Evolutionary conservation across 1,284 basidiomycete species (phyloP).

Genomic region (Leucoagaricus sp.): DNA sequence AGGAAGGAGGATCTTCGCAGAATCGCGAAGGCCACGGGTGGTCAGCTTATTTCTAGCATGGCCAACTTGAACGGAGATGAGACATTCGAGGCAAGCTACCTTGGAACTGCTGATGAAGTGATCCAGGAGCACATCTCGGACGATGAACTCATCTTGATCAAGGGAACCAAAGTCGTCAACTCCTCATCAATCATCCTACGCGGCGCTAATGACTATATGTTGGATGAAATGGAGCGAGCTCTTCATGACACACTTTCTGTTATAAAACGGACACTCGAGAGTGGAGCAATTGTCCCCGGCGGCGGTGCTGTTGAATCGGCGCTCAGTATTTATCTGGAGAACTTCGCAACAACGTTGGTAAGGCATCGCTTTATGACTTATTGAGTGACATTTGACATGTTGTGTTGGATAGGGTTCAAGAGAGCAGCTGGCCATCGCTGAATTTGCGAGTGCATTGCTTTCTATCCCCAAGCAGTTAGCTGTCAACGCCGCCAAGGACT

Average conservation of each 20-base stretch:
- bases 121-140: slow-evolving; percentile 98
- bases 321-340: slow-evolving; percentile 96
- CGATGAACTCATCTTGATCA: slow-evolving; percentile 96
- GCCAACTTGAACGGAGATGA: slow-evolving; percentile 99
- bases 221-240: slow-evolving; percentile 99
- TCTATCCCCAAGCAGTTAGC: slow-evolving; percentile 97
- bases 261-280: slow-evolving; percentile 97
- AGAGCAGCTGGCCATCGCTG: slow-evolving; percentile 98
- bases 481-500: slow-evolving; percentile 98
- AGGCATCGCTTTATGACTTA: slow-evolving; percentile 29
- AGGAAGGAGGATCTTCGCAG: slow-evolving; percentile 97
- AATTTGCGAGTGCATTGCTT: slow-evolving; percentile 92
- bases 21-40: slow-evolving; percentile 97
- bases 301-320: slow-evolving; percentile 98
- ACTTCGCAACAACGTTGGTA: slow-evolving; percentile 97
- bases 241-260: slow-evolving; percentile 95
- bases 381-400: slow-evolving; percentile 2
- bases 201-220: slow-evolving; percentile 98
- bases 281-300: slow-evolving; percentile 94
- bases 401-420: slow-evolving; percentile 76
- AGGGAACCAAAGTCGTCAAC: slow-evolving; percentile 96
- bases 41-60: slow-evolving; percentile 89
- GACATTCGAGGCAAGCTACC: slow-evolving; percentile 89
- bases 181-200: slow-evolving; percentile 93
- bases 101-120: slow-evolving; percentile 95